Evolutionary conservation across 306 rosid genomes (phyloP).

Genomic region (Cucumis melo): DNA sequence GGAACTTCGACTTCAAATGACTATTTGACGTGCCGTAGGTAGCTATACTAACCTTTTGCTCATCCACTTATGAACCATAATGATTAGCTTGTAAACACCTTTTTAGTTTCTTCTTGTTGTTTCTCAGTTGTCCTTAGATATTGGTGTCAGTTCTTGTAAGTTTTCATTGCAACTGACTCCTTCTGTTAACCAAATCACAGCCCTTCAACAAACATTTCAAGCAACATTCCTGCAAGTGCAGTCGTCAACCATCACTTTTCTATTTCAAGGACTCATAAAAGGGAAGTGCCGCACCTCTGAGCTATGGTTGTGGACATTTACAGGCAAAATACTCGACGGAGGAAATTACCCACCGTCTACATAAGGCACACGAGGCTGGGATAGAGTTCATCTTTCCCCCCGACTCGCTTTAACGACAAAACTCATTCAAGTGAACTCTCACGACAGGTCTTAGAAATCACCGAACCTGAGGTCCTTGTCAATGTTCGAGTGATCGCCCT

Average conservation of each 20-base stretch:
- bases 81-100: not conserved
- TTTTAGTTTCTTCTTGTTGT: constrained; percentile 16
- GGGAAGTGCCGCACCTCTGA: constrained; percentile 28
- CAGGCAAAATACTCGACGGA: not conserved
- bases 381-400: not conserved
- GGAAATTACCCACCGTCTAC: not conserved
- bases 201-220: constrained; percentile 19
- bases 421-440: not conserved
- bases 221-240: constrained; percentile 17
- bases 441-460: not conserved
- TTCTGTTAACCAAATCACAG: constrained; percentile 13
- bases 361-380: not conserved
- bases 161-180: constrained; percentile 16
- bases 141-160: constrained; percentile 17
- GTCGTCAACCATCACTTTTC: constrained; percentile 13
- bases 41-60: constrained; percentile 6
- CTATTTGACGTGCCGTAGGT: constrained; percentile 30
- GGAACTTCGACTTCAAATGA: constrained; percentile 17
- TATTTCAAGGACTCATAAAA: constrained; percentile 9
- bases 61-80: not conserved
- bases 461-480: not conserved
- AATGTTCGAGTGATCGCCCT: not conserved
- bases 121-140: constrained; percentile 3
- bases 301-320: constrained; percentile 12
- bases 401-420: not conserved